A percentile compares a stretch with the other conserved stretches of the same genome.
phyloP scores from a whole-genome alignment of 352 stramenopile genomes.

The Phytophthora constricta region DNA sequence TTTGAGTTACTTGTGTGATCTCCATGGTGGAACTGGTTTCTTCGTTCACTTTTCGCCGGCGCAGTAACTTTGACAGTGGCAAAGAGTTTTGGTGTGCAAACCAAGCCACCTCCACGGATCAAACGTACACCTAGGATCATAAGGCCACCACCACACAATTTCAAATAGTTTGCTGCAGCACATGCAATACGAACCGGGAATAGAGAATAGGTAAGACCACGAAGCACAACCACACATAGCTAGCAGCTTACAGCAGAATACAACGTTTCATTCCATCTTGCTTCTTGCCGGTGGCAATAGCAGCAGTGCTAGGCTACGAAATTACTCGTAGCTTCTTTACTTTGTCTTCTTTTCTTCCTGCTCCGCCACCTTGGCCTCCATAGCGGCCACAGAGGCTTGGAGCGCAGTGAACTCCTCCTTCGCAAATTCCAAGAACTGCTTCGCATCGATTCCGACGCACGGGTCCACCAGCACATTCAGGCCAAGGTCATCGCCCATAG shows the following conservation, averaged over 20 bases:
- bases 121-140: too few species aligned
- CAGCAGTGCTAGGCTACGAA: not conserved
- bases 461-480: constrained; percentile 81
- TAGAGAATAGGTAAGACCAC: not conserved
- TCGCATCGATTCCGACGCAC: constrained; percentile 64
- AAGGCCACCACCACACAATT: not conserved
- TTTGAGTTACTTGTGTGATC: constrained; percentile 15
- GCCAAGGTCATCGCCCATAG: constrained; percentile 70
- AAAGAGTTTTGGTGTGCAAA: constrained; percentile 1
- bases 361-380: constrained; percentile 31
- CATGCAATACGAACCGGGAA: not conserved
- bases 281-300: not conserved
- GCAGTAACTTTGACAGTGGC: constrained; percentile 20
- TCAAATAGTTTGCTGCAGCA: not conserved
- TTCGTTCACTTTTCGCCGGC: constrained; percentile 10
- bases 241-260: not conserved
- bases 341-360: constrained; percentile 41
- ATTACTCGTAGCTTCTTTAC: constrained; percentile 8
- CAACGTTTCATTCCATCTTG: not conserved
- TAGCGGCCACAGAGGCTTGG: constrained; percentile 34
- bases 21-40: constrained; percentile 13
- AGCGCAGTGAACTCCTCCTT: constrained; percentile 74
- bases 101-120: not conserved
- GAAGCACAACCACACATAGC: not conserved
- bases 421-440: constrained; percentile 69